A percentile compares a stretch with the other conserved stretches of the same genome.
phyloP scores from a whole-genome alignment of 1,284 basidiomycete species.

The Mycocalia duriaeana region DNA sequence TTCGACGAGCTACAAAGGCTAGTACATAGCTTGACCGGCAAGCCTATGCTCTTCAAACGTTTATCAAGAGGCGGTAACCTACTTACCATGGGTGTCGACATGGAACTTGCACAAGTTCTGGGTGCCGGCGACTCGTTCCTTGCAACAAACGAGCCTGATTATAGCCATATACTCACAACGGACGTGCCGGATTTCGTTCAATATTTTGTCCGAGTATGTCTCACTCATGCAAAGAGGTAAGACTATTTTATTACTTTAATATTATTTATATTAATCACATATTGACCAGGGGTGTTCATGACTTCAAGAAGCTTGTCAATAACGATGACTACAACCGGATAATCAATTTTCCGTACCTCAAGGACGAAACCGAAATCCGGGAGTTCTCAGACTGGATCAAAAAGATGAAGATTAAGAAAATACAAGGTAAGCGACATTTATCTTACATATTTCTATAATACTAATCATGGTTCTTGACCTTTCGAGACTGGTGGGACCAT shows the following conservation, averaged over 20 bases:
- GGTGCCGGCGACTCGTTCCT: slow-evolving; percentile 7
- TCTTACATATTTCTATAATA: background rate
- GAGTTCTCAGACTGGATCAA: slow-evolving; percentile 10
- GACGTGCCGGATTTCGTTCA: background rate
- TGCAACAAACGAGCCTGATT: background rate
- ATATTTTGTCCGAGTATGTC: slow-evolving; percentile 9
- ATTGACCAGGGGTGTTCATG: slow-evolving; percentile 7
- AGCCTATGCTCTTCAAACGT: slow-evolving; percentile 13
- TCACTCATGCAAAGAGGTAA: slow-evolving; percentile 10
- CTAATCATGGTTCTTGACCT: no score
- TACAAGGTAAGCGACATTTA: slow-evolving; percentile 7
- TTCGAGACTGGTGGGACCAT: slow-evolving; percentile 19
- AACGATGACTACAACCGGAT: slow-evolving; percentile 7
- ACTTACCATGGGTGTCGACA: slow-evolving; percentile 12
- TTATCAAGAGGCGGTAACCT: slow-evolving; percentile 13
- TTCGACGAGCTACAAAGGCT: slow-evolving; percentile 13
- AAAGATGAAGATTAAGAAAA: slow-evolving; percentile 9
- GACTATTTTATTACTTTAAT: background rate
- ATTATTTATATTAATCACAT: background rate
- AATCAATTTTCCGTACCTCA: slow-evolving; percentile 13
- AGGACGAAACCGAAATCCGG: slow-evolving; percentile 6
- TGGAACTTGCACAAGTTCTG: slow-evolving; percentile 15
- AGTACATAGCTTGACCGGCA: slow-evolving; percentile 10
- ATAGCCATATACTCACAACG: background rate
- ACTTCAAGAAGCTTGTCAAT: slow-evolving; percentile 5